phyloP scores from a whole-genome alignment of 352 stramenopile species.

The Phytophthora rubi region DNA sequence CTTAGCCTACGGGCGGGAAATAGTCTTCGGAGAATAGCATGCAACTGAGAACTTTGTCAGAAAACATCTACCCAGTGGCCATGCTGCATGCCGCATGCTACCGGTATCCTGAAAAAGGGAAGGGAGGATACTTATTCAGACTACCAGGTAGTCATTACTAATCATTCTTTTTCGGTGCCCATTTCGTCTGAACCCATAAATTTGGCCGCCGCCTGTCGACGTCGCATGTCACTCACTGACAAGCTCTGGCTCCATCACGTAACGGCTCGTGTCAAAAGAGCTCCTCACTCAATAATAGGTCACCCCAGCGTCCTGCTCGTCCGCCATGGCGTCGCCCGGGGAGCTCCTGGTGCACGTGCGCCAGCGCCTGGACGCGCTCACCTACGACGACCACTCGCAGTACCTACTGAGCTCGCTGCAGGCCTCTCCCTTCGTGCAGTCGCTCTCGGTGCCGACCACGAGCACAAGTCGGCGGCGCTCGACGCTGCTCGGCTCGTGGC shows the following conservation, averaged over 20 bases:
- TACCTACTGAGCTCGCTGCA: slow-evolving; percentile 51
- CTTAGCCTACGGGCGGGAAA: no score
- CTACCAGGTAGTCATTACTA: no score
- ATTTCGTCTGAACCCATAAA: neutral
- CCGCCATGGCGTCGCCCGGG: slow-evolving; percentile 25
- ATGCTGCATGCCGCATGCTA: neutral
- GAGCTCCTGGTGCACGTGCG: slow-evolving; percentile 54
- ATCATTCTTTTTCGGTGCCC: no score
- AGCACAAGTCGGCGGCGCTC: slow-evolving; percentile 31
- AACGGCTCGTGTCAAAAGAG: neutral
- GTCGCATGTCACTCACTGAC: slow-evolving; percentile 1
- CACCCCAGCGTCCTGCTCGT: neutral
- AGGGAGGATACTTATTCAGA: no score
- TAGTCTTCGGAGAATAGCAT: no score
- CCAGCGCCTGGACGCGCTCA: slow-evolving; percentile 60
- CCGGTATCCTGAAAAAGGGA: neutral
- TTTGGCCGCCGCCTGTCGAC: neutral
- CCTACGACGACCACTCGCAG: slow-evolving; percentile 53
- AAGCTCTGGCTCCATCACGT: neutral
- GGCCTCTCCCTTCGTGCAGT: slow-evolving; percentile 25
- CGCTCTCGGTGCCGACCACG: slow-evolving; percentile 1
- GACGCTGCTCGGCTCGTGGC: slow-evolving; percentile 22
- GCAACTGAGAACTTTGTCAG: no score
- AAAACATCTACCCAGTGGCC: no score
- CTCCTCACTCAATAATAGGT: neutral